phyloP scores from a whole-genome alignment of 2,329 filamentous ascomycete genomes.

The Aspergillus pseudoterreus region DNA sequence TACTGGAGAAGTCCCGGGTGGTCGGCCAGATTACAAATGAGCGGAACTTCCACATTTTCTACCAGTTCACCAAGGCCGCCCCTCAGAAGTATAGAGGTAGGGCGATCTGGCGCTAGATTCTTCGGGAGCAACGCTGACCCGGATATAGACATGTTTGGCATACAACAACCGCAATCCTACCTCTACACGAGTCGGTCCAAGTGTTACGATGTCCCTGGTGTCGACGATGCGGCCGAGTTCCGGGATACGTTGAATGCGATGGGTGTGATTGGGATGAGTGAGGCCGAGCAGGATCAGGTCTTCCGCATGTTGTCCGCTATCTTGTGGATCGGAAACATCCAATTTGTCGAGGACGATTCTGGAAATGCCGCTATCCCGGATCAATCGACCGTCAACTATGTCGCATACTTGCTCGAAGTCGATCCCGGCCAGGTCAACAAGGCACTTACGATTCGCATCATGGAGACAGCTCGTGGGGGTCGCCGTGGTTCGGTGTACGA shows the following conservation, averaged over 20 bases:
- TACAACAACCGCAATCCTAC: conserved; percentile 90
- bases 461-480: conserved; percentile 67
- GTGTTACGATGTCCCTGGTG: conserved; percentile 89
- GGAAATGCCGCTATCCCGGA: conserved; percentile 85
- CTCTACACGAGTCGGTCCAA: conserved; percentile 91
- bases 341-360: conserved; percentile 82
- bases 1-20: conserved; percentile 91
- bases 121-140: conserved; percentile 7
- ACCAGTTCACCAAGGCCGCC: conserved; percentile 95
- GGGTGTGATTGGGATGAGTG: conserved; percentile 84
- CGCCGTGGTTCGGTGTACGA: conserved; percentile 66
- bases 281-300: conserved; percentile 89
- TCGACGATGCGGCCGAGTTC: conserved; percentile 87
- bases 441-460: conserved; percentile 82
- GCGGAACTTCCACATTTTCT: conserved; percentile 99
- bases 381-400: conserved; percentile 87
- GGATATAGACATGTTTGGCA: conserved; percentile 68
- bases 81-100: conserved; percentile 72
- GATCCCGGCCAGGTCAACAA: conserved; percentile 75
- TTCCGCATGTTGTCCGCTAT: conserved; percentile 92
- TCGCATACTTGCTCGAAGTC: conserved; percentile 90
- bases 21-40: conserved; percentile 94
- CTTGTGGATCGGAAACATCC: conserved; percentile 91
- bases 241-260: conserved; percentile 89
- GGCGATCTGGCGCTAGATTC: conserved; percentile 5